Percentiles rank a stretch among this genome's conserved stretches.
These are phyloP conservation scores for Tieghemostelium lacteum DNA, from an alignment of 78 protist species.

Conservation along the genomic window DNA sequence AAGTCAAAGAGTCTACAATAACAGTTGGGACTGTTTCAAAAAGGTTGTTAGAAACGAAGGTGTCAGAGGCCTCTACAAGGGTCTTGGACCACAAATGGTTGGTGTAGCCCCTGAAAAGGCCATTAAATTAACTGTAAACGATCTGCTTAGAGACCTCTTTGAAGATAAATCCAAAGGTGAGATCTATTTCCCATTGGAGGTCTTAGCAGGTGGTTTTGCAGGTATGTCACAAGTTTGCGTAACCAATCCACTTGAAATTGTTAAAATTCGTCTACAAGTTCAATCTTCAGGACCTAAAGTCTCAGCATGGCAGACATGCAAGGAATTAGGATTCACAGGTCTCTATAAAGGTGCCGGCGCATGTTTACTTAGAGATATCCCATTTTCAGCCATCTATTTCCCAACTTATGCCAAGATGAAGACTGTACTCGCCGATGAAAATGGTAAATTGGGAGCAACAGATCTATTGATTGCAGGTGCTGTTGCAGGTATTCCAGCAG, in stretches of 20 bases:
- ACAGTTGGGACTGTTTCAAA: constrained; percentile 85
- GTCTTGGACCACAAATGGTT: constrained; percentile 89
- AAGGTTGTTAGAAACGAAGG: constrained; percentile 83
- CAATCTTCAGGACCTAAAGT: constrained; percentile 42
- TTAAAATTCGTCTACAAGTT: constrained; percentile 89
- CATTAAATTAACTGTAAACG: constrained; percentile 89
- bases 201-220: constrained; percentile 88
- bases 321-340: constrained; percentile 85
- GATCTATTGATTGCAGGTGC: constrained; percentile 83
- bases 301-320: constrained; percentile 43
- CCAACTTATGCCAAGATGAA: constrained; percentile 86
- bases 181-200: constrained; percentile 86
- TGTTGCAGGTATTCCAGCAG: constrained; percentile 88
- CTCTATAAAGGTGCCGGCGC: constrained; percentile 90
- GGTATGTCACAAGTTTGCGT: constrained; percentile 88
- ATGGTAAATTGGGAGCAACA: constrained; percentile 54
- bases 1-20: constrained; percentile 66
- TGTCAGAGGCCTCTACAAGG: constrained; percentile 80
- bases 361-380: constrained; percentile 86
- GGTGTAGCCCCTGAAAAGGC: constrained; percentile 95
- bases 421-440: constrained; percentile 75
- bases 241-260: constrained; percentile 92
- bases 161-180: constrained; percentile 80
- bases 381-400: constrained; percentile 91
- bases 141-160: constrained; percentile 74